Evolutionary conservation across 2,329 filamentous ascomycete genomes (phyloP), one percentile per base, ranked within the genome.

Genomic region (Exophiala dermatitidis): DNA sequence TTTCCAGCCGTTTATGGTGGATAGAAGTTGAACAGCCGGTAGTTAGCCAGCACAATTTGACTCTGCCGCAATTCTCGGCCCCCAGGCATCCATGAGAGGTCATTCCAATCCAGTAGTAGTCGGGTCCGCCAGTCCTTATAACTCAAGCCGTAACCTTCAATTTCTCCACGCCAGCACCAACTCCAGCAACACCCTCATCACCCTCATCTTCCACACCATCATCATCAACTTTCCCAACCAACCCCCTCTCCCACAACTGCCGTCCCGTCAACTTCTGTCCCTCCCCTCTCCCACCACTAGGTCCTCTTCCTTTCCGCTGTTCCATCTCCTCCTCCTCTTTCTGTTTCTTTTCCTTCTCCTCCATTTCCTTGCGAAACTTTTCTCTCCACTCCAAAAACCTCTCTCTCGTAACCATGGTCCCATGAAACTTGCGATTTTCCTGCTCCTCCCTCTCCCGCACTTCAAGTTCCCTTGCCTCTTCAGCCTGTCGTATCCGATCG

Each of bases 381-480:
- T 84, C 83, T 51, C 88, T 78, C 93, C 93, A 98, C 61, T 79
- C 81, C 62, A 87, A 67, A 66, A 97, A 98, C 0, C 83, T 84
- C 73, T 95, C 89, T 26, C 82, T 77, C n/a, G 84, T 97, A 19
- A 98, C 93, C 32, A 83, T 78, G 34, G 88, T 88, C 53, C 93
- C 93, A 68, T 95, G 87, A 70, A 98, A 98, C 72, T 96, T 97
- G 64, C 85, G 83, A 69, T 98, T 98, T 75, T 98, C 93, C 69
- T 93, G 90, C 58, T 86, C 83, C 72, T 98, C 93, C 1, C 65
- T 77, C 64, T 81, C 78, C 5, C 78, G 79, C 1, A 76, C 70
- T 57, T 75, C 78, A 46, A 75, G 66, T 46, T 83, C 80, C 47
- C 71, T 72, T 47, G 72, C 63, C 1, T 75, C 77, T 61, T 81